Base-by-base conservation (phyloP, 2,329 filamentous ascomycete genomes). In the Immersiporthe knoxdaviesiana region DNA sequence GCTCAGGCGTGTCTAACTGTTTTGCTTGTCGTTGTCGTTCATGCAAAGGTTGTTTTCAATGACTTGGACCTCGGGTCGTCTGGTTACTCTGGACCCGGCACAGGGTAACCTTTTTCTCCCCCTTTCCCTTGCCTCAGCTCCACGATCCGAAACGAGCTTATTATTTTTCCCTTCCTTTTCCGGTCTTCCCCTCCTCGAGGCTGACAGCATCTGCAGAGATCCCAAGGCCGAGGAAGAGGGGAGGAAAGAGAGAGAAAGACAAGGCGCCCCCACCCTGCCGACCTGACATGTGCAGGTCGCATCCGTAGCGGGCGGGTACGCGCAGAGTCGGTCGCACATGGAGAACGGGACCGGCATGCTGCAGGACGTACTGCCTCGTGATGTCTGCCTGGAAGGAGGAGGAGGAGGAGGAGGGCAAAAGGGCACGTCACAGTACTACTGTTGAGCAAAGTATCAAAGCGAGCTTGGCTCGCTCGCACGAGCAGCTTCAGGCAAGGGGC, bases 361-460 rank as follows among this genome's bases (percentile, higher is more conserved):
- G 62, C 66, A 68, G 66, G 27, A n/a, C 35, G 27, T 65, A 18
- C 54, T 30, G 61, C 35, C 39, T 60, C 30, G 50, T 44, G 41
- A 60, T 30, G 14, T 41, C 35, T 32, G 54, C 10, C 16, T 24
- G 27, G 41, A 41, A n/a, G 44, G 44, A 47, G 44, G 21, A 11
- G 16, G 21, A n/a, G 44, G 44, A 10, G 44, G 44, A n/a, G 44
- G 44, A 44, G 41, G 16, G 10, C 5, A 8, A 11, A n/a, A 11
- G 7, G 44, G 8, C 18, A n/a, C 18, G 10, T 47, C 18, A 44
- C 21, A 10, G 44, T n/a, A 47, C 30, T 50, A 52, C 66, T 60
- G 21, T 60, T 30, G 39, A n/a, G n/a, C n/a, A n/a, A 50, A 50
- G 44, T 61, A 54, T 18, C 44, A 41, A 39, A n/a, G 54, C 50